phyloP scores from a whole-genome alignment of 2,329 filamentous ascomycete species.

The Coniella vitis region DNA sequence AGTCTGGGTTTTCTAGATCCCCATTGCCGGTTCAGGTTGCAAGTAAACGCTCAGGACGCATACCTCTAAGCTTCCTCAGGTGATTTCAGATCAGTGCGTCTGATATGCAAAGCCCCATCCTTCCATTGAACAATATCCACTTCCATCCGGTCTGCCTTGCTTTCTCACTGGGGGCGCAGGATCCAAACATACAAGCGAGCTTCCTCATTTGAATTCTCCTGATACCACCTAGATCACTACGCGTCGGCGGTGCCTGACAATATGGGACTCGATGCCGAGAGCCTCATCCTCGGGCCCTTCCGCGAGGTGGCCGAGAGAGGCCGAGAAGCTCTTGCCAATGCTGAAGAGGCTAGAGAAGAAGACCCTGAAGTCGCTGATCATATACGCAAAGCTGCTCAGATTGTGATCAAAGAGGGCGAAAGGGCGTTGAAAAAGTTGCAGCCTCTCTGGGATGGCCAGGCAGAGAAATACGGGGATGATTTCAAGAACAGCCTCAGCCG shows the following conservation, averaged over 20 bases:
- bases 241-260: background rate
- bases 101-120: background rate
- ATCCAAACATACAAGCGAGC: background rate
- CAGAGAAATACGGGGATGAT: conserved; percentile 29
- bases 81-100: background rate
- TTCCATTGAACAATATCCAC: background rate
- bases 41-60: background rate
- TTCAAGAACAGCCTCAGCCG: conserved; percentile 30
- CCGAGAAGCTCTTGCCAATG: conserved; percentile 29
- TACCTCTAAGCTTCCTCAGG: background rate
- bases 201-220: background rate
- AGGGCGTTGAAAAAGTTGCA: conserved; percentile 31
- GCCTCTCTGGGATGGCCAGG: conserved; percentile 31
- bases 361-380: conserved; percentile 20
- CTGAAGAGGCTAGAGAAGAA: conserved; percentile 21
- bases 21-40: too few relatives aligned
- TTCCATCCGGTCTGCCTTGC: background rate
- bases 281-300: conserved; percentile 12
- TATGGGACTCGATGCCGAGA: conserved; percentile 20
- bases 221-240: background rate
- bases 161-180: background rate
- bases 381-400: conserved; percentile 28
- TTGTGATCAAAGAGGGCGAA: conserved; percentile 26
- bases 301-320: conserved; percentile 28
- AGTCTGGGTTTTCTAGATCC: too few relatives aligned